Base-by-base conservation (phyloP, 164 flowering plant genomes). In the Vitis riparia region DNA sequence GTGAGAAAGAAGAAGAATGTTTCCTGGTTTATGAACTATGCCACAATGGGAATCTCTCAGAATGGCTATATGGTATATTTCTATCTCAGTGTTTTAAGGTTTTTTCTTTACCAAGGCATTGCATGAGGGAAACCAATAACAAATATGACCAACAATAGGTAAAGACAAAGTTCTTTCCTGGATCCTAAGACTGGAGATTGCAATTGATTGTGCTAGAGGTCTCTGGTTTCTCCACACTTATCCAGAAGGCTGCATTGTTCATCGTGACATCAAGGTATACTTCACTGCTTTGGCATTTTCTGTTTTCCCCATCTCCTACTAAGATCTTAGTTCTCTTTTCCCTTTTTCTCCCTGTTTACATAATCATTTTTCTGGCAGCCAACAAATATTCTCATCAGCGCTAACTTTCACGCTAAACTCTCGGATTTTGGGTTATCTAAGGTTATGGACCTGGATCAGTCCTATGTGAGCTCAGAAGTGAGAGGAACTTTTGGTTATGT, bases 401-500 rank as follows among this genome's bases (percentile, higher is more conserved):
- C 65, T 5, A 72, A 73, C 63, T 88, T 88, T 58, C 76, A 85
- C 81, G 92, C 89, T 29, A 90, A 88, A 62, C 87, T 88, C 37
- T 82, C 89, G 0, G 94, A 86, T 66, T 88, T 90, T 59, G 89
- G 91, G 48, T 67, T 90, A 47, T 88, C 90, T 1, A 90, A 83
- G 60, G 88, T 89, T 29, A 85, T 86, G 59, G 81, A 76, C 50
- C 27, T 78, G 59, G 91, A 80, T 55, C 86, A 85, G 66, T 87
- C 91, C 44, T 79, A 62, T 57, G 91, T 86, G 73, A 90, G 91
- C 82, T 88, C 92, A 14, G 92, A 90, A 82, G 92, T 90, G 47
- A 78, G 94, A 75, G 95, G 92, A 27, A 88, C 92, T 37, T 87
- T 88, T 58, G 91, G 95, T 14, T 90, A 90, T 71, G 86, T 87